Conservation (phyloP, 2,329 filamentous ascomycete species). For the Aspergillus ibericus region DNA sequence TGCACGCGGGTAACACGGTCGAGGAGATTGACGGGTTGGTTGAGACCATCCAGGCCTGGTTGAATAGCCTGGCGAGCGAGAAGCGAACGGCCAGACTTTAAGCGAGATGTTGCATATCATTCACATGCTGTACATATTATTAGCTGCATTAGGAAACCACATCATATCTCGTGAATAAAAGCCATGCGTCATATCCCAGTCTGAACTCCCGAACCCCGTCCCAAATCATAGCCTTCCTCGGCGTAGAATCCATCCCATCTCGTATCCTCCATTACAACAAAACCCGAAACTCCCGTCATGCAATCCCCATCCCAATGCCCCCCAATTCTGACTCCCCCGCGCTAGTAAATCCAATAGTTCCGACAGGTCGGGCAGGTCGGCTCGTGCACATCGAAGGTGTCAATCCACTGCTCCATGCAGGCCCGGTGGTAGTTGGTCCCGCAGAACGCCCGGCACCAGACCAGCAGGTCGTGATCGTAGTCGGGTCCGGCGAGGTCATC, state of each 20-base stretch:
- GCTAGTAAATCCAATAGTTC: constrained; percentile 7
- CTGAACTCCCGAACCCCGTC: neutral
- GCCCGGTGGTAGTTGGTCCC: constrained; percentile 19
- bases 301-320: neutral
- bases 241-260: neutral
- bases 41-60: constrained; percentile 52
- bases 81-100: constrained; percentile 14
- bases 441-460: constrained; percentile 19
- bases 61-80: constrained; percentile 20
- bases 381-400: neutral
- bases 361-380: constrained; percentile 20
- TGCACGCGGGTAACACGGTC: constrained; percentile 66
- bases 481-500: neutral
- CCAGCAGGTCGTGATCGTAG: constrained; percentile 1
- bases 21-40: constrained; percentile 58
- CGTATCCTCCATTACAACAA: neutral
- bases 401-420: constrained; percentile 16
- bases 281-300: neutral
- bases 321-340: neutral
- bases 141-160: neutral
- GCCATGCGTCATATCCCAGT: neutral
- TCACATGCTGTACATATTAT: neutral
- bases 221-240: neutral
- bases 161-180: neutral
- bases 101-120: neutral